Evolutionary conservation across 2,329 filamentous ascomycete species (phyloP).

Genomic region (Orbilia oligospora): DNA sequence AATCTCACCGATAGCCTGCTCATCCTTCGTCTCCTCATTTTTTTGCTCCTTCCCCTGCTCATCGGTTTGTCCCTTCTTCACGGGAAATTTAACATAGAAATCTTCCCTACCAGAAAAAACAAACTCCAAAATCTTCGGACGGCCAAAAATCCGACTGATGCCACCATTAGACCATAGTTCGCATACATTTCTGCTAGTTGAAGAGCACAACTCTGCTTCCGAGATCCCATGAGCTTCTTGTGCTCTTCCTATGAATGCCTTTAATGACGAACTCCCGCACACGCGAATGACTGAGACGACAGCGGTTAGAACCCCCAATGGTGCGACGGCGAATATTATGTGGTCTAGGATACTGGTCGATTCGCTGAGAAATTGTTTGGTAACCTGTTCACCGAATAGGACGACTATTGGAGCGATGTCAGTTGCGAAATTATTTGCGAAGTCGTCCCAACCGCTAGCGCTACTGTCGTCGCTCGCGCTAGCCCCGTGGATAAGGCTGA

Average conservation of each 20-base stretch:
- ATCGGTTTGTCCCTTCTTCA: background rate
- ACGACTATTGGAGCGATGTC: conserved; percentile 59
- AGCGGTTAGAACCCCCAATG: conserved; percentile 67
- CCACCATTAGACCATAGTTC: conserved; percentile 32
- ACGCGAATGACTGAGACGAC: conserved; percentile 66
- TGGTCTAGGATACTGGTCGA: conserved; percentile 56
- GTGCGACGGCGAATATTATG: conserved; percentile 61
- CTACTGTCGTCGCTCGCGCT: background rate
- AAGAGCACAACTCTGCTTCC: conserved; percentile 65
- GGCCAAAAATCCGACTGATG: conserved; percentile 47
- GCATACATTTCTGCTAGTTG: conserved; percentile 54
- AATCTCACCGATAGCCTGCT: background rate
- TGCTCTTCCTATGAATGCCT: conserved; percentile 67
- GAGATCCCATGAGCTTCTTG: conserved; percentile 63
- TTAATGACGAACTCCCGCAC: conserved; percentile 62
- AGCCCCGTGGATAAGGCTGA: background rate
- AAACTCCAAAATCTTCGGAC: conserved; percentile 66
- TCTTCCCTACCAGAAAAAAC: conserved; percentile 49
- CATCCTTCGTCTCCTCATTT: too few species aligned
- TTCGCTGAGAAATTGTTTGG: conserved; percentile 66
- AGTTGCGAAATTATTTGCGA: conserved; percentile 38
- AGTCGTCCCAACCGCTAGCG: conserved; percentile 31
- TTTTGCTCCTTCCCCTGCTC: background rate
- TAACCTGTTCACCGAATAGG: conserved; percentile 65
- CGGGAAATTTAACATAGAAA: conserved; percentile 15